A percentile compares a stretch with the other conserved stretches of the same genome.
These are phyloP conservation scores for Shiraia sp. DNA, from an alignment of 2,329 filamentous ascomycete genomes.

Conservation along the genomic window DNA sequence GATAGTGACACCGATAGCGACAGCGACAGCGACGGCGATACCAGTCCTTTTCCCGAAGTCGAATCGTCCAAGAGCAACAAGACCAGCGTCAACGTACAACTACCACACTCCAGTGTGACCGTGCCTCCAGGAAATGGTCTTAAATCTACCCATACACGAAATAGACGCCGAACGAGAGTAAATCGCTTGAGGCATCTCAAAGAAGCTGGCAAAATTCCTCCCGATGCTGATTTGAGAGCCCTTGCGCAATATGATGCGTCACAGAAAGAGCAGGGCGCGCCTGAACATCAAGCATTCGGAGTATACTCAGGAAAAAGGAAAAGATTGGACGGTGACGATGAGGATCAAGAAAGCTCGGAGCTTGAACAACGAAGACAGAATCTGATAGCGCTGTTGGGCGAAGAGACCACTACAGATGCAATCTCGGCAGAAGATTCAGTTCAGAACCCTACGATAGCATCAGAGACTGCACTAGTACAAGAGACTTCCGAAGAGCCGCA, in stretches of 20 bases:
- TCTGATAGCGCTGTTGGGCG: slow-evolving; percentile 24
- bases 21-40: slow-evolving; percentile 46
- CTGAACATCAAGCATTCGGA: slow-evolving; percentile 4
- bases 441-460: neutral
- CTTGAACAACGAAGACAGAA: slow-evolving; percentile 26
- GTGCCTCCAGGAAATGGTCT: slow-evolving; percentile 56
- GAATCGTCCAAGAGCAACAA: slow-evolving; percentile 22
- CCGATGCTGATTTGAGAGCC: slow-evolving; percentile 56
- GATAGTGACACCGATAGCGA: slow-evolving; percentile 42
- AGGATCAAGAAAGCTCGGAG: slow-evolving; percentile 11
- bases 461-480: neutral
- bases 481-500: neutral
- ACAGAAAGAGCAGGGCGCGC: neutral
- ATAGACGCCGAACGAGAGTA: slow-evolving; percentile 56
- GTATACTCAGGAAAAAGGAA: slow-evolving; percentile 26
- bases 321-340: slow-evolving; percentile 26
- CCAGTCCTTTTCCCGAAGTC: slow-evolving; percentile 29
- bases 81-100: neutral
- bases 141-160: slow-evolving; percentile 57
- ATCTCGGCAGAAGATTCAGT: slow-evolving; percentile 3
- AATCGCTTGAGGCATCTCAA: slow-evolving; percentile 59
- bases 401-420: slow-evolving; percentile 1
- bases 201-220: slow-evolving; percentile 55
- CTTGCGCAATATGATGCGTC: slow-evolving; percentile 54
- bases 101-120: slow-evolving; percentile 1